phyloP scores from a whole-genome alignment of 495 filamentous ascomycete genomes.

The Glonium stellatum region DNA sequence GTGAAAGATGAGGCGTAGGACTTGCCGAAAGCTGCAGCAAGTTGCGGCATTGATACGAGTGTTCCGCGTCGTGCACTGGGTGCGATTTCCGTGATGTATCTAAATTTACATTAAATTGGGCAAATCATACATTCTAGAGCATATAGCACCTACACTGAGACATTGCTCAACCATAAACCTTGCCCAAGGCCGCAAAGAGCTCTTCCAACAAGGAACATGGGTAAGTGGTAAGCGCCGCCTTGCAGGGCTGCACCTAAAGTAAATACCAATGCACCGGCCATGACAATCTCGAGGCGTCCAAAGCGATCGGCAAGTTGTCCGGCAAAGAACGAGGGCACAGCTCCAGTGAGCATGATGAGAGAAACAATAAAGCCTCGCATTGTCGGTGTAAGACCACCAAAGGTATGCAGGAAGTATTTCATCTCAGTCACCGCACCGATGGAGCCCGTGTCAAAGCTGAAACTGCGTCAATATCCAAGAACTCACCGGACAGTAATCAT shows the following conservation, averaged over 20 bases:
- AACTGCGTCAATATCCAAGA: neutral
- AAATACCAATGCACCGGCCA: conserved; percentile 21
- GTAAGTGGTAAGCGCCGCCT: conserved; percentile 8
- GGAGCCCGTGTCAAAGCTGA: conserved; percentile 55
- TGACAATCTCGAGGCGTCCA: conserved; percentile 41
- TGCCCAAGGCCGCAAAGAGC: conserved; percentile 21
- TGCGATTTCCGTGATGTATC: conserved; percentile 27
- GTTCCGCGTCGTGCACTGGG: conserved; percentile 19
- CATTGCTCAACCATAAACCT: conserved; percentile 21
- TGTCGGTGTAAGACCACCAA: conserved; percentile 49
- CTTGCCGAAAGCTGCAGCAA: conserved; percentile 11
- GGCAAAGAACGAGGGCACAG: conserved; percentile 55
- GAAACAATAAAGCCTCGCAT: conserved; percentile 58
- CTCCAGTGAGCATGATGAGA: conserved; percentile 55
- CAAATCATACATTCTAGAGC: neutral
- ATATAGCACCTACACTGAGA: conserved; percentile 14
- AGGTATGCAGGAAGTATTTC: conserved; percentile 44
- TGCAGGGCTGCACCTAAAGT: conserved; percentile 21
- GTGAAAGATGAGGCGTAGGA: conserved; percentile 4
- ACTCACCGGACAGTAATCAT: neutral
- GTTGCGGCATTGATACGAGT: conserved; percentile 25
- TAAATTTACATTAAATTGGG: neutral
- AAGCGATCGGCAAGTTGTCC: conserved; percentile 55
- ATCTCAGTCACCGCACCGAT: conserved; percentile 59
- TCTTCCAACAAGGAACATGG: conserved; percentile 23